Evolutionary conservation across 2,329 filamentous ascomycete species (phyloP), one percentile per base, ranked within the genome.

Genomic region (Cadophora gregata): DNA sequence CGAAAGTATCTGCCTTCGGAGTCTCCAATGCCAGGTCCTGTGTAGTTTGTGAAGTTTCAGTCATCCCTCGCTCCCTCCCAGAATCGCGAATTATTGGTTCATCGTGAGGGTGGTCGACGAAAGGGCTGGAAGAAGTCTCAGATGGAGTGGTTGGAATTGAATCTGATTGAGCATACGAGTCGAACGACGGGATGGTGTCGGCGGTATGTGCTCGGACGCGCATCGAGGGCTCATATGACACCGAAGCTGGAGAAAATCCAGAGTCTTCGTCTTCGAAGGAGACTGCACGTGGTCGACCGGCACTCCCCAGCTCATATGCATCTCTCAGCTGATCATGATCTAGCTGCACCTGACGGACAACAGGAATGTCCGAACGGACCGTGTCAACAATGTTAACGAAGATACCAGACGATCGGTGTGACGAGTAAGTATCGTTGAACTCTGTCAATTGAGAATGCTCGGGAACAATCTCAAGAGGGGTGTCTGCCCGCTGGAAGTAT

Each of bases 111-210:
- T 53, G 51, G 29, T 69, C 63, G 21, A 66, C 59, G 19, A 70
- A 67, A 2, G 64, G 60, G 53, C 67, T 69, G 5, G 64, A 67
- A 4, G 65, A 63, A 1, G 67, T 60, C 24, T 72, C 72, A 14
- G 71, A 68, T 24, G 69, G 70, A 14, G 71, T 71, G 29, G 62
- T 62, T 27, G 69, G 69, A 1, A 66, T 45, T 1, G 69, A 67
- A 19, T 74, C 71, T 6, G 72, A 74, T n/a, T 66, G 66, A 24
- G 70, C 66, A 56, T 71, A 71, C 8, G 68, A 66, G 38, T 73
- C 73, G 7, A 74, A 74, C 1, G 70, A 70, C 10, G 73, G 73
- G 6, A 72, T 62, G 1, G 73, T 74, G 48, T 72, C 73, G 25
- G 69, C 71, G 2, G 72, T 74, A n/a, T 75, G 65, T 12, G 70